A percentile compares a stretch with the other conserved stretches of the same genome.
phyloP scores from a whole-genome alignment of 768 basidiomycete species.

The Tricholomella constricta region DNA sequence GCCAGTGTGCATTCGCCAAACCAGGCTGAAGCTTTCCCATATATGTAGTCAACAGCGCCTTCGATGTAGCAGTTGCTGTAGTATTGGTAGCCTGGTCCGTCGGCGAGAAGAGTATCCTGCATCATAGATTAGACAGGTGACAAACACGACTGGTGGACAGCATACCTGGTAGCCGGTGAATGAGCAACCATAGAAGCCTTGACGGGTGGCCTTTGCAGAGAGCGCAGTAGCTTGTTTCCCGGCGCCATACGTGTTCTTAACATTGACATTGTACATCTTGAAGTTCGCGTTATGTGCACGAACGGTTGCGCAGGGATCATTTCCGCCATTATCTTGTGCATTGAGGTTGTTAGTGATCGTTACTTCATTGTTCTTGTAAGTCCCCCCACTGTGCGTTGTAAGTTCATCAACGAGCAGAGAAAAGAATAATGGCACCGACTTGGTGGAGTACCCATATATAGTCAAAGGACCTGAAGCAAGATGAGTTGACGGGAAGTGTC shows the following conservation, averaged over 20 bases:
- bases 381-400: slow-evolving; percentile 15
- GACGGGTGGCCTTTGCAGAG: slow-evolving; percentile 20
- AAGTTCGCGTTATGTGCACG: slow-evolving; percentile 22
- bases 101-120: slow-evolving; percentile 27
- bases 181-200: slow-evolving; percentile 27
- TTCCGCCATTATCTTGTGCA: slow-evolving; percentile 28
- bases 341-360: slow-evolving; percentile 29
- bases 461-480: slow-evolving; percentile 15
- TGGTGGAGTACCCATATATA: slow-evolving; percentile 25
- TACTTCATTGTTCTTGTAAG: slow-evolving; percentile 25
- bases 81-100: slow-evolving; percentile 25
- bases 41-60: slow-evolving; percentile 31
- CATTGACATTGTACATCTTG: slow-evolving; percentile 26
- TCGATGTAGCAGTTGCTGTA: slow-evolving; percentile 31
- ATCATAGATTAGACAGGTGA: background rate
- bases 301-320: slow-evolving; percentile 29
- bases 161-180: slow-evolving; percentile 26
- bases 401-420: background rate
- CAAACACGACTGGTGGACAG: background rate
- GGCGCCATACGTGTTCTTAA: slow-evolving; percentile 25
- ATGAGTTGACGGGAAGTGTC: background rate
- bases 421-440: slow-evolving; percentile 12
- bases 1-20: slow-evolving; percentile 30
- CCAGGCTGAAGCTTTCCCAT: slow-evolving; percentile 28
- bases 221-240: slow-evolving; percentile 29